Base-by-base conservation (phyloP, 805 yeast species). In the Torulaspora delbrueckii region DNA sequence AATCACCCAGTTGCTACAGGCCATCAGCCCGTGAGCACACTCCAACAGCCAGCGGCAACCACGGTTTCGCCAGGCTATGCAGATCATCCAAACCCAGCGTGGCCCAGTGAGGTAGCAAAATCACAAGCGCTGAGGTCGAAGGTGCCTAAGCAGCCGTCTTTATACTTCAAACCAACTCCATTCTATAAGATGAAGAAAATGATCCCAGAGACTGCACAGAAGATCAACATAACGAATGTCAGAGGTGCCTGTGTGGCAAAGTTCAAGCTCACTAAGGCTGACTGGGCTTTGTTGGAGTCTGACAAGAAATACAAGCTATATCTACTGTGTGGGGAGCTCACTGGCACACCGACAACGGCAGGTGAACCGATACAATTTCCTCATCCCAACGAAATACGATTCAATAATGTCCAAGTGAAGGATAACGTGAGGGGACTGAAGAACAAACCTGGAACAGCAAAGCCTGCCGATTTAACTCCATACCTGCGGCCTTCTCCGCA, bases 321-420 rank as follows among this genome's bases (percentile, higher is more conserved):
- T 53, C 56, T 86, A 1, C 63, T 85, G 38, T 74, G 84, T 54
- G 87, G 84, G 4, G 69, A 65, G n/a, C 57, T 63, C 14, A 63
- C 65, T 34, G 48, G 65, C 4, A 37, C 50, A 3, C 53, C 50
- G 1, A 14, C 53, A 2, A 28, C 54, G 13, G 86, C 76, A 53
- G 96, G 96, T 1, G 71, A 68, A 25, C 84, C 84, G 4, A 67
- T 83, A 30, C 93, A 84, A 57, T 90, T 79, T 55, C 97, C 98
- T 0, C 70, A 68, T 23, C 87, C 86, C 4, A 68, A 82, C 37
- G 95, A 85, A 57, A 68, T 90, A 3, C 72, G 71, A 33, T 72
- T 85, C 32, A 87, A 91, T 58, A 73, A 72, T 4, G 49, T 52
- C 2, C 65, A 61, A 12, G 59, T 83, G 1, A 74, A 73, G 33